phyloP scores from a whole-genome alignment of 1,284 basidiomycete species.

The Mixia osmundae region DNA sequence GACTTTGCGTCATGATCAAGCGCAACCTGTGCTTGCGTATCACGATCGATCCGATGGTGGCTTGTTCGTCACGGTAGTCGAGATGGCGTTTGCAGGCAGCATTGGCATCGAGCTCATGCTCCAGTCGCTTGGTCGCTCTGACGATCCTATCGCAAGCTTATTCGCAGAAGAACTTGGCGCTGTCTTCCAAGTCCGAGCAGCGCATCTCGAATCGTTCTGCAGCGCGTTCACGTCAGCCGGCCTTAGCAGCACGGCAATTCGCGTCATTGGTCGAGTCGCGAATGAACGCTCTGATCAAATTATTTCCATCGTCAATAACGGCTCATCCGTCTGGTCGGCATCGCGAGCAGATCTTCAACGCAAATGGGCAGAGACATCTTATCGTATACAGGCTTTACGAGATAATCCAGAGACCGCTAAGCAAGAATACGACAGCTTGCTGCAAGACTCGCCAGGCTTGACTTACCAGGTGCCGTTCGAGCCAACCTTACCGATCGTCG shows the following conservation, averaged over 20 bases:
- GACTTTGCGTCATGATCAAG: slow-evolving; percentile 35
- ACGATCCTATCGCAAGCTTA: slow-evolving; percentile 40
- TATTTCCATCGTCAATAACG: slow-evolving; percentile 36
- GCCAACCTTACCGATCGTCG: slow-evolving; percentile 21
- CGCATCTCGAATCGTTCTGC: slow-evolving; percentile 29
- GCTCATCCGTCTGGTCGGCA: slow-evolving; percentile 36
- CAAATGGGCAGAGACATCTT: slow-evolving; percentile 85
- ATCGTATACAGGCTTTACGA: slow-evolving; percentile 65
- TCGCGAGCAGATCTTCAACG: slow-evolving; percentile 51
- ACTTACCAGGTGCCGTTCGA: slow-evolving; percentile 51
- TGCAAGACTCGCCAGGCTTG: slow-evolving; percentile 38
- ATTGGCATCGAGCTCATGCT: slow-evolving; percentile 48
- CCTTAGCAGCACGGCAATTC: slow-evolving; percentile 48
- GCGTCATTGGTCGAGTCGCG: slow-evolving; percentile 47
- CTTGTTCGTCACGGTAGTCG: slow-evolving; percentile 67
- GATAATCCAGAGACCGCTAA: slow-evolving; percentile 57
- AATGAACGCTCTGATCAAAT: slow-evolving; percentile 32
- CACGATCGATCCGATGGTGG: slow-evolving; percentile 97
- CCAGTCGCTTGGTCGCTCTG: slow-evolving; percentile 26
- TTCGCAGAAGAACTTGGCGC: slow-evolving; percentile 96
- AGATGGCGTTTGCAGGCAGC: slow-evolving; percentile 88
- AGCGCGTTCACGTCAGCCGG: slow-evolving; percentile 24
- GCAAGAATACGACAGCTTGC: slow-evolving; percentile 64
- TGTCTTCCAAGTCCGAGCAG: slow-evolving; percentile 56
- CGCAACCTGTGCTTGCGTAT: slow-evolving; percentile 60